phyloP scores from a whole-genome alignment of 2,329 filamentous ascomycete species.

The Triangularia setosa region DNA sequence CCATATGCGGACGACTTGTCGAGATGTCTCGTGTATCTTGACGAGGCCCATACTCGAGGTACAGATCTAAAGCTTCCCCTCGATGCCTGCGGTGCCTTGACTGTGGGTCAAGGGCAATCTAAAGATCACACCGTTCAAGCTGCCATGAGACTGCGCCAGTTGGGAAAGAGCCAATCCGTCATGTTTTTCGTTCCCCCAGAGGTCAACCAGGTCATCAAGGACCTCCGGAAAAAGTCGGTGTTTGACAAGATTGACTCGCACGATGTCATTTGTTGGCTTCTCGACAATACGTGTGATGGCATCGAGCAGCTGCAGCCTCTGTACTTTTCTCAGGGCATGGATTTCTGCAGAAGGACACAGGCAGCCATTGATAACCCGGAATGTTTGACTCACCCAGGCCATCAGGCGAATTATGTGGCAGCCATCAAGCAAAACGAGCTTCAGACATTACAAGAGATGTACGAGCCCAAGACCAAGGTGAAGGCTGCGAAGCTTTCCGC shows the following conservation, averaged over 20 bases:
- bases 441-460: slow-evolving; percentile 56
- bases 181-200: slow-evolving; percentile 55
- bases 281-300: slow-evolving; percentile 58
- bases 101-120: slow-evolving; percentile 51
- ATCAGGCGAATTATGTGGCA: slow-evolving; percentile 40
- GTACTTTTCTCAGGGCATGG: slow-evolving; percentile 55
- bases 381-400: slow-evolving; percentile 34
- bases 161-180: slow-evolving; percentile 53
- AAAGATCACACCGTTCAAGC: slow-evolving; percentile 63
- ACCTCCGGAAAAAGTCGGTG: slow-evolving; percentile 35
- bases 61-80: slow-evolving; percentile 55
- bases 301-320: slow-evolving; percentile 58
- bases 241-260: slow-evolving; percentile 38
- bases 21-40: slow-evolving; percentile 54
- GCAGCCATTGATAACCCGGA: slow-evolving; percentile 41
- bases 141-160: slow-evolving; percentile 61
- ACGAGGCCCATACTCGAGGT: slow-evolving; percentile 58
- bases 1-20: slow-evolving; percentile 52
- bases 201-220: slow-evolving; percentile 57
- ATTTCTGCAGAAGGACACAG: slow-evolving; percentile 56
- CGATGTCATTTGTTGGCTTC: slow-evolving; percentile 57
- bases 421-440: slow-evolving; percentile 50
- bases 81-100: slow-evolving; percentile 48
- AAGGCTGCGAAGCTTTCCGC: slow-evolving; percentile 22
- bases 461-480: slow-evolving; percentile 35